Base-by-base conservation (phyloP, 306 rosid species). In the Comarum palustre region DNA sequence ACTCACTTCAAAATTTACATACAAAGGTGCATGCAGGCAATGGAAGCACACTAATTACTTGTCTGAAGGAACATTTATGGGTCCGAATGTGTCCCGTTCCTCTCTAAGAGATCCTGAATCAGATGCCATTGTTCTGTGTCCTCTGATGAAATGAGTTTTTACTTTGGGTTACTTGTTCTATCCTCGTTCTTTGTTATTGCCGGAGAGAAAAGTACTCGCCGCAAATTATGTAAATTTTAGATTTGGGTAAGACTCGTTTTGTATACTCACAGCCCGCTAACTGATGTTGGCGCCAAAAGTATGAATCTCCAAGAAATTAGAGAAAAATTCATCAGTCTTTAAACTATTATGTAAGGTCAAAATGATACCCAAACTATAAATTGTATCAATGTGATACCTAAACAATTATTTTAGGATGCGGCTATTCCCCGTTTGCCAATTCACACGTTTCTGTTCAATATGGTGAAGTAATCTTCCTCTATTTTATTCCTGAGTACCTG, bases 1-100 rank as follows among this genome's bases (percentile, higher is more conserved):
- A 57, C 17, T 8, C 45, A 58, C 57, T 38, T 45, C 19, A 20
- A 42, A 25, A 29, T 42, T 10, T 27, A 22, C n/a, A 43, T 52
- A 31, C 17, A 32, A 59, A 29, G n/a, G 13, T 24, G 34, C 62
- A 55, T 55, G 62, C 48, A 29, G 4, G 29, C 20, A 48, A 57
- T 17, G 12, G 50, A 57, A 10, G 12, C 13, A 84, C 32, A 75
- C 87, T 79, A 68, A 91, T 25, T 29, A 59, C 99, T 87, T 95
- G 81, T 95, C 91, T 19, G 92, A 83, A 22, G 97, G 97, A 69
- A 95, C 97, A 75, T 85, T 88, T 74, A 91, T 95, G 45, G 96
- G 93, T n/a, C 99, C 99, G 15, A 95, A 90, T 42, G 99, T 95
- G 52, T 95, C 99, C 73, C 86, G 72, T 80, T 95, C 99, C 83